phyloP scores from a whole-genome alignment of 495 filamentous ascomycete species.

The Neurospora hispaniola region DNA sequence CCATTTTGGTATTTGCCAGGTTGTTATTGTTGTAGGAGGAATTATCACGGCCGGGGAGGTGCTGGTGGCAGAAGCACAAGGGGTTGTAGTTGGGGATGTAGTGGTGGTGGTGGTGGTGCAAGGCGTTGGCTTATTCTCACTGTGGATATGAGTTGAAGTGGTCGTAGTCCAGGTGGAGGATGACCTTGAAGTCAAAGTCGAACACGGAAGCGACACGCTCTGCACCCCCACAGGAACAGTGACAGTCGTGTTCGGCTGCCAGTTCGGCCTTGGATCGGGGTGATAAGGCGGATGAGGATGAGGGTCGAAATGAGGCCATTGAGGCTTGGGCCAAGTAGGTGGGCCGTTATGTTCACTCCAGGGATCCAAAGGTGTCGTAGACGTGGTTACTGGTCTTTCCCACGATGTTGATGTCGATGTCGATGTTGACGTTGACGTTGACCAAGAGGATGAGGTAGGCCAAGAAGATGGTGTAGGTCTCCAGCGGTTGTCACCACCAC shows the following conservation, averaged over 20 bases:
- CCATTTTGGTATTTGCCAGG: not conserved
- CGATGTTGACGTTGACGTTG: not conserved
- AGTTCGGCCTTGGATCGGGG: not conserved
- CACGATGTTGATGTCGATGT: not conserved
- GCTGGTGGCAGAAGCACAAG: not conserved
- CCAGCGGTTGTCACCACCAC: not conserved
- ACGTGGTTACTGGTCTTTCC: not conserved
- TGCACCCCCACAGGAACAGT: not conserved
- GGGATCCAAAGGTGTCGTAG: not conserved
- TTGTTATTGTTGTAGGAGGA: not conserved
- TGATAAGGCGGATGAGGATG: not conserved
- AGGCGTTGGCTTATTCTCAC: not conserved
- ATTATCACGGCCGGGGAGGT: not conserved
- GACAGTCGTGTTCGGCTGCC: not conserved
- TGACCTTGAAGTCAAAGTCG: not conserved
- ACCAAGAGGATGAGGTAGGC: not conserved
- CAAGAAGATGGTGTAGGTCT: not conserved
- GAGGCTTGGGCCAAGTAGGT: not conserved
- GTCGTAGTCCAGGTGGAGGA: not conserved
- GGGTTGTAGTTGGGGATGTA: not conserved
- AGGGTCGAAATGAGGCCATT: not conserved
- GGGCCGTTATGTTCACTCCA: not conserved
- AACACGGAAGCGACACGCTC: not conserved
- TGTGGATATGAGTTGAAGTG: not conserved
- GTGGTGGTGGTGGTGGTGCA: not conserved